Conservation (phyloP, 768 basidiomycete genomes). For the Boletus bicolor region DNA sequence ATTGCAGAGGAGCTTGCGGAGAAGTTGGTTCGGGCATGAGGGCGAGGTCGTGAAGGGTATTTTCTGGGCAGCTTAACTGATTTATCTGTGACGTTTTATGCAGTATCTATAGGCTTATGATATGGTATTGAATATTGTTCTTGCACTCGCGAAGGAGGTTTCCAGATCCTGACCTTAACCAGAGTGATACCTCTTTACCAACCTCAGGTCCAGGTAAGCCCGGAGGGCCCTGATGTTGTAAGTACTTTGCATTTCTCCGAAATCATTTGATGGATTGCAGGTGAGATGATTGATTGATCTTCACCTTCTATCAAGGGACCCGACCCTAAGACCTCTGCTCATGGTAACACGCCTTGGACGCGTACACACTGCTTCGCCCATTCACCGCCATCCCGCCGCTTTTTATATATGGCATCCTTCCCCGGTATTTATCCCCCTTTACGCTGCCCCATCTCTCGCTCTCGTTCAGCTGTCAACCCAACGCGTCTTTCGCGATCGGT, state of each 20-base stretch:
- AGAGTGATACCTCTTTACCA: too few relatives aligned
- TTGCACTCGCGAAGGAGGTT: too few relatives aligned
- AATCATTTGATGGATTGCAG: too few relatives aligned
- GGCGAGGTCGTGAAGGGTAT: background rate
- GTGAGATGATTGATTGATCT: too few relatives aligned
- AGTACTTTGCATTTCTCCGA: too few relatives aligned
- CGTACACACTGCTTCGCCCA: background rate
- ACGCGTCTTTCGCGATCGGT: slow-evolving; percentile 2
- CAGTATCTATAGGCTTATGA: background rate
- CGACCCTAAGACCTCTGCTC: background rate
- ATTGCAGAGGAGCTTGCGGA: slow-evolving; percentile 16
- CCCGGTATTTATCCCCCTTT: slow-evolving; percentile 1
- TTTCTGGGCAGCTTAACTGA: background rate
- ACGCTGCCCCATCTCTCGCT: background rate
- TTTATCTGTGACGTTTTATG: background rate
- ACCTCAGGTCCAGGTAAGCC: too few relatives aligned
- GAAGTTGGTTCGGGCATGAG: slow-evolving; percentile 5
- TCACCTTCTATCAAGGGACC: background rate
- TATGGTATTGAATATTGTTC: background rate
- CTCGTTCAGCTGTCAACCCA: background rate
- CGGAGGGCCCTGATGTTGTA: too few relatives aligned
- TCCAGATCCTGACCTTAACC: too few relatives aligned
- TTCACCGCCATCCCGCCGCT: background rate
- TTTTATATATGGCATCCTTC: background rate
- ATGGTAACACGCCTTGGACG: background rate